Evolutionary conservation across 495 filamentous ascomycete species (phyloP).

Genomic region (Hyaloscypha hepaticicola): DNA sequence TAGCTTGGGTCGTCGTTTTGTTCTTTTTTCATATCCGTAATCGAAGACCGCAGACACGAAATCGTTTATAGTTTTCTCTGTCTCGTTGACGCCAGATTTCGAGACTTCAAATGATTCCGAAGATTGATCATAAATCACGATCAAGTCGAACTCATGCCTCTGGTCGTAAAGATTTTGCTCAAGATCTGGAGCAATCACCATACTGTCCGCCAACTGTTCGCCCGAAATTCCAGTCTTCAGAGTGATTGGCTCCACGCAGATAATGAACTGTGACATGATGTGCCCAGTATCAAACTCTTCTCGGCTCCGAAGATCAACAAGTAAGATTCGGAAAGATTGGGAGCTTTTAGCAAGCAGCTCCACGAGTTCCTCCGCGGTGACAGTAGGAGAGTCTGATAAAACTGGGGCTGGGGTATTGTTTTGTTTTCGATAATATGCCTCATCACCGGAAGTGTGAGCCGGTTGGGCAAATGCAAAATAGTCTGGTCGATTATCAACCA

Average conservation of each 20-base stretch:
- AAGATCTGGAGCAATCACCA: constrained; percentile 71
- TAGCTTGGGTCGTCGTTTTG: constrained; percentile 70
- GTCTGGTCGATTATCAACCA: constrained; percentile 27
- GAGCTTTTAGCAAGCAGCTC: constrained; percentile 53
- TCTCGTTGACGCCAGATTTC: constrained; percentile 41
- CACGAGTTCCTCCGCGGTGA: constrained; percentile 64
- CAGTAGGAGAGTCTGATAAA: constrained; percentile 59
- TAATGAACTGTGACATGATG: constrained; percentile 73
- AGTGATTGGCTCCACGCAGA: constrained; percentile 88
- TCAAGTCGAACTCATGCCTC: constrained; percentile 76
- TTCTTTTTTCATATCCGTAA: constrained; percentile 69
- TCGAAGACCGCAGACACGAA: constrained; percentile 78
- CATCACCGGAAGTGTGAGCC: constrained; percentile 20
- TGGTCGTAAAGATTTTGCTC: constrained; percentile 74
- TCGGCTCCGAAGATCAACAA: constrained; percentile 84
- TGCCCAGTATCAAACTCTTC: constrained; percentile 86
- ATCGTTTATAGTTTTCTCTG: constrained; percentile 61
- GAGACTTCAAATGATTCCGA: constrained; percentile 51
- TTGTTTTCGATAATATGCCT: constrained; percentile 30
- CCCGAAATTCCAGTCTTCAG: constrained; percentile 77
- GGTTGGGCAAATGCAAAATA: constrained; percentile 38
- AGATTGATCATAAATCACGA: constrained; percentile 86
- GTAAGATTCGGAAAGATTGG: constrained; percentile 57
- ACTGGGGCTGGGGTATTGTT: constrained; percentile 7
- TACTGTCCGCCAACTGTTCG: constrained; percentile 76